Conservation (phyloP, 805 yeast genomes). For the Lipomyces chichibuensis region DNA sequence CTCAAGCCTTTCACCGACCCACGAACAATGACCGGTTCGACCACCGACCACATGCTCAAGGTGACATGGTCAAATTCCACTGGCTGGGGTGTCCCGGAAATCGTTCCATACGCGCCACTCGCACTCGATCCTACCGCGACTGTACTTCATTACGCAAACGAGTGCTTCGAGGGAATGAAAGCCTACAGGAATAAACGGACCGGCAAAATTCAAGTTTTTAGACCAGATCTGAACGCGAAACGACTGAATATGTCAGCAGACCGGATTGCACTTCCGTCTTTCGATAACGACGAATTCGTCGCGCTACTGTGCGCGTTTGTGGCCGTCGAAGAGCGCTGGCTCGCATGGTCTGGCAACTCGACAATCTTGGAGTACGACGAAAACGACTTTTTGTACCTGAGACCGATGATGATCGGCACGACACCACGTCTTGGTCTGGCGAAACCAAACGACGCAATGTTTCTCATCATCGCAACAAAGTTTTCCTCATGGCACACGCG, state of each 20-base stretch:
- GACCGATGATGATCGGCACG: conserved; percentile 59
- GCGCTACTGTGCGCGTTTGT: conserved; percentile 51
- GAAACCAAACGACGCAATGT: conserved; percentile 50
- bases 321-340: conserved; percentile 50
- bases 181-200: conserved; percentile 57
- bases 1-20: conserved; percentile 44
- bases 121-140: conserved; percentile 80
- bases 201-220: conserved; percentile 42
- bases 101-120: conserved; percentile 78
- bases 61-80: conserved; percentile 72
- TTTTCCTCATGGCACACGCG: conserved; percentile 52
- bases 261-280: conserved; percentile 53
- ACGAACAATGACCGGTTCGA: conserved; percentile 3
- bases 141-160: conserved; percentile 93
- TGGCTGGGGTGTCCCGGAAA: conserved; percentile 88
- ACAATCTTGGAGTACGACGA: conserved; percentile 44
- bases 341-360: conserved; percentile 44
- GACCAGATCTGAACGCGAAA: conserved; percentile 54
- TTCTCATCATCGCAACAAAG: conserved; percentile 52
- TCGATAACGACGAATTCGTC: conserved; percentile 52
- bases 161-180: conserved; percentile 92
- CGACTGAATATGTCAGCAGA: conserved; percentile 56
- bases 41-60: conserved; percentile 75
- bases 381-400: conserved; percentile 48
- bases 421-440: conserved; percentile 53